A percentile compares a stretch with the other conserved stretches of the same genome.
These are phyloP conservation scores for Annulohypoxylon bovei DNA, from an alignment of 495 filamentous ascomycete genomes.

Conservation along the genomic window DNA sequence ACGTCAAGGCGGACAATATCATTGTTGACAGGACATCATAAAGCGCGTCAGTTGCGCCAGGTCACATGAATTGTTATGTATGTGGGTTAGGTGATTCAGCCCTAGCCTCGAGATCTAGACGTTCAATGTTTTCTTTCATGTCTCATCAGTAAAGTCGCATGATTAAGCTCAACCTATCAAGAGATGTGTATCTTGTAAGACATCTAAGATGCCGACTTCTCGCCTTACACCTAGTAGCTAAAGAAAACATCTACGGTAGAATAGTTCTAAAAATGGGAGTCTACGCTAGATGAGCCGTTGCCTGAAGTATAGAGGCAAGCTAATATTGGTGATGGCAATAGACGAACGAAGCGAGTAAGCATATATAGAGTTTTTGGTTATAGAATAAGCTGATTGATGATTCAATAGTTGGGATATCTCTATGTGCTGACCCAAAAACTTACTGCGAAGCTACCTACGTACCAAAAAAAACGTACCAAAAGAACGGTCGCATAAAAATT, in stretches of 20 bases:
- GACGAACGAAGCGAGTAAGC: neutral
- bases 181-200: neutral
- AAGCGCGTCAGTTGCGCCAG: constrained; percentile 7
- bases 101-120: constrained; percentile 3
- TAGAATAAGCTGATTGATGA: neutral
- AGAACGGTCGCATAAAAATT: neutral
- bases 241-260: no score
- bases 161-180: neutral
- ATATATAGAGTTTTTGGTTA: neutral
- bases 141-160: neutral
- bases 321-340: no score
- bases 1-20: neutral
- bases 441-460: neutral
- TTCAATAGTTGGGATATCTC: neutral
- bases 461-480: no score
- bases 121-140: neutral
- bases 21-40: neutral
- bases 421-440: neutral
- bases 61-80: constrained; percentile 23
- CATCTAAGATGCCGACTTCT: neutral
- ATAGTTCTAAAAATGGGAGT: no score
- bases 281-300: no score
- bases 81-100: constrained; percentile 17
- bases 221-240: no score
- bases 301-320: neutral